A percentile compares a stretch with the other conserved stretches of the same genome.
These are phyloP conservation scores for Spizellomyces punctatus DNA, from an alignment of 192 early-diverging fungal genomes.

Conservation along the genomic window DNA sequence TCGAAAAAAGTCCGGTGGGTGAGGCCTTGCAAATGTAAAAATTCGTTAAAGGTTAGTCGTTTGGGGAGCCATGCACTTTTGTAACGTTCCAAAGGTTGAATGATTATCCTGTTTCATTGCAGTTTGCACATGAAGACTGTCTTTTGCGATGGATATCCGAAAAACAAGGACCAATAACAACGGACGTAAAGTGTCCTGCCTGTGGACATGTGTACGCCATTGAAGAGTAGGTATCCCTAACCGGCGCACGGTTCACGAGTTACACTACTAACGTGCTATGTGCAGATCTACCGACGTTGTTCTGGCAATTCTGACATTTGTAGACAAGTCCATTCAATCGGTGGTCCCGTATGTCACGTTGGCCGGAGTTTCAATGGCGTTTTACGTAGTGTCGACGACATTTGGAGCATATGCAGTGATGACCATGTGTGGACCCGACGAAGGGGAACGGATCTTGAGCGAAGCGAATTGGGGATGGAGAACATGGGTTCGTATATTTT, in stretches of 20 bases:
- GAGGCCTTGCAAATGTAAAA: conserved; percentile 27
- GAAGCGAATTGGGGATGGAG: conserved; percentile 31
- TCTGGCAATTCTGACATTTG: not conserved
- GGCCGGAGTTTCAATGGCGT: conserved; percentile 6
- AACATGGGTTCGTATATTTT: conserved; percentile 19
- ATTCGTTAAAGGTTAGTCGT: conserved; percentile 20
- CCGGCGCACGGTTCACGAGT: too few relatives aligned
- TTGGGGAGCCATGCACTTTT: not conserved
- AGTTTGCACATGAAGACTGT: conserved; percentile 44
- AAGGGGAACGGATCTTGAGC: conserved; percentile 31
- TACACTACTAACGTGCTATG: too few relatives aligned
- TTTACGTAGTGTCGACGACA: conserved; percentile 37
- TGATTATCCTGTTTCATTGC: not conserved
- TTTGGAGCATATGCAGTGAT: conserved; percentile 45
- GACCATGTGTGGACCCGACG: conserved; percentile 35
- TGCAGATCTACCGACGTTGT: not conserved
- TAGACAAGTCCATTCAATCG: conserved; percentile 10
- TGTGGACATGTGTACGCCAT: conserved; percentile 25
- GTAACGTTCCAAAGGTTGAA: not conserved
- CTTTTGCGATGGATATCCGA: conserved; percentile 39
- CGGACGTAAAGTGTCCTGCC: conserved; percentile 30
- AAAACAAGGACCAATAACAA: too few relatives aligned
- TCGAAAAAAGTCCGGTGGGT: conserved; percentile 16
- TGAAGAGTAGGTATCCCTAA: too few relatives aligned
- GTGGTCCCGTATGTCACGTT: conserved; percentile 23